Percentiles rank a stretch among this genome's conserved stretches.
These are phyloP conservation scores for Magnolia officinalis DNA, from an alignment of 164 flowering plant species.

Conservation along the genomic window DNA sequence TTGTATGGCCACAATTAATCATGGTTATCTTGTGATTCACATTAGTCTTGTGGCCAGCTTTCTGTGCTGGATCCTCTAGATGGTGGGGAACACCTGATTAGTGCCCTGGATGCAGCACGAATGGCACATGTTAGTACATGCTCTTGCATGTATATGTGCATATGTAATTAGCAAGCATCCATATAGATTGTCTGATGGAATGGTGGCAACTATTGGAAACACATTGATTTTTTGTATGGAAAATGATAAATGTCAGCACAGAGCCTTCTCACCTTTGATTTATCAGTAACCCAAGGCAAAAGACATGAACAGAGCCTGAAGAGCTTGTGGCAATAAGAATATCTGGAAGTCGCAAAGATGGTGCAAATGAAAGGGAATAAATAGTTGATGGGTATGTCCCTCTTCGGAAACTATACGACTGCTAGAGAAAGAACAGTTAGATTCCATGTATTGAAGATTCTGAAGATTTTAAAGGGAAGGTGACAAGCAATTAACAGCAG, in stretches of 20 bases:
- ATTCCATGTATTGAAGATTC: slow-evolving; percentile 8
- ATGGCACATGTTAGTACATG: background rate
- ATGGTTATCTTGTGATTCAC: too few species aligned
- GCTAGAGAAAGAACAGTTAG: slow-evolving; percentile 21
- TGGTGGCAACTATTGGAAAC: background rate
- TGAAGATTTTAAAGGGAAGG: slow-evolving; percentile 8
- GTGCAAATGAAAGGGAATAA: slow-evolving; percentile 81
- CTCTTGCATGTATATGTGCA: background rate
- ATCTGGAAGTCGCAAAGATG: slow-evolving; percentile 68
- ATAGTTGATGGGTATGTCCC: slow-evolving; percentile 88
- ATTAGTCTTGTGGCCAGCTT: too few species aligned
- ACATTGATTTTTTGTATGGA: background rate
- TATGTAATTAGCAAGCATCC: background rate
- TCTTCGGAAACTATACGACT: slow-evolving; percentile 91
- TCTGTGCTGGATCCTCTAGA: too few species aligned
- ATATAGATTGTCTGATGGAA: background rate
- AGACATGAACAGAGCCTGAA: slow-evolving; percentile 83
- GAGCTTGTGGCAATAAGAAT: slow-evolving; percentile 79
- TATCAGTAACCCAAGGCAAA: slow-evolving; percentile 50
- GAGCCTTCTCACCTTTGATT: slow-evolving; percentile 52
- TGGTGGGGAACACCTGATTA: too few species aligned
- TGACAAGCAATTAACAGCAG: background rate
- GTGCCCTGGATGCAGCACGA: background rate
- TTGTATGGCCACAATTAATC: too few species aligned
- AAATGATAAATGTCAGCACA: background rate